Evolutionary conservation across 148 eudicot species (phyloP).

Genomic region (Diospyros lotus): DNA sequence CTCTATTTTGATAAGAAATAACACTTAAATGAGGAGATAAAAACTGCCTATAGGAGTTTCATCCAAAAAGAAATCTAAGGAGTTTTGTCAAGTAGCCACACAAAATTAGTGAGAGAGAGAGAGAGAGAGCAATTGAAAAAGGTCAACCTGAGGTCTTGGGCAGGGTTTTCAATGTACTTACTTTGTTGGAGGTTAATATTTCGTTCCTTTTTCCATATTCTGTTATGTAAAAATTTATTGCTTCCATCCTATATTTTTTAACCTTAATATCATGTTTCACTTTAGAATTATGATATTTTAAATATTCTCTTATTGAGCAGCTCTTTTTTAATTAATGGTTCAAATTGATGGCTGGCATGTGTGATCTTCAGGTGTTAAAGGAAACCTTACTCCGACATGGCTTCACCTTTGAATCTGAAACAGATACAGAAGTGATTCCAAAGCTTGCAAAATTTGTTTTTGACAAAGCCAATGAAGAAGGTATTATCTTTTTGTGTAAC

Average conservation of each 20-base stretch:
- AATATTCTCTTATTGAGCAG: background rate
- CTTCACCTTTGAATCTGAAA: conserved; percentile 87
- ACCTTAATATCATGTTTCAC: background rate
- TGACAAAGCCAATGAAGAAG: conserved; percentile 89
- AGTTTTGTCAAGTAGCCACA: too few species aligned
- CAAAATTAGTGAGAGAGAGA: too few species aligned
- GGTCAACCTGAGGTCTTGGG: too few species aligned
- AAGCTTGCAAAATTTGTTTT: conserved; percentile 97
- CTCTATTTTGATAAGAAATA: background rate
- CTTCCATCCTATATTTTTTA: background rate
- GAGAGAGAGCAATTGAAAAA: too few species aligned
- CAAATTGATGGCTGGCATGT: background rate
- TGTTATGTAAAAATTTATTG: background rate
- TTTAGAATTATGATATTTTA: background rate
- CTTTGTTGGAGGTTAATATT: too few species aligned
- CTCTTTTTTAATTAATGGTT: conserved; percentile 7
- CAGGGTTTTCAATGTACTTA: too few species aligned
- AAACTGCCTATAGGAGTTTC: too few species aligned
- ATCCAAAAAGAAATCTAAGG: too few species aligned
- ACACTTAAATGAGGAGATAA: too few species aligned
- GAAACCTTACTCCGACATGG: conserved; percentile 87
- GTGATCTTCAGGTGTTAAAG: conserved; percentile 68
- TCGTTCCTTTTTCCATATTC: background rate
- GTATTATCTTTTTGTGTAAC: conserved; percentile 20
- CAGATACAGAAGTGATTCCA: conserved; percentile 98